Evolutionary conservation across 2,329 filamentous ascomycete genomes (phyloP).

Genomic region (Rhytidhysteron rufulum): DNA sequence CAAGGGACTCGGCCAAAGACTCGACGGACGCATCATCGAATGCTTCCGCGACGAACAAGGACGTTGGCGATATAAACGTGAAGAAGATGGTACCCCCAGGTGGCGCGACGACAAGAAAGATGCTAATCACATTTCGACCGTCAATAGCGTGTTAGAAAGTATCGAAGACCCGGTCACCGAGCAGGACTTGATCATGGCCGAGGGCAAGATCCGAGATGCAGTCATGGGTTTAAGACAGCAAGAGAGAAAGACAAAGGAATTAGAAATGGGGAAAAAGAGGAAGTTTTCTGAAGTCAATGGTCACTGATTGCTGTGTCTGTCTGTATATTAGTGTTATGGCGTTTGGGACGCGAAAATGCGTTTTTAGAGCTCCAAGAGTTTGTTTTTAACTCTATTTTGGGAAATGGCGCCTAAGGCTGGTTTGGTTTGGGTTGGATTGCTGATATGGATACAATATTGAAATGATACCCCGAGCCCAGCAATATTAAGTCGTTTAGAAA

Average conservation of each 20-base stretch:
- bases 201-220: conserved; percentile 67
- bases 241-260: conserved; percentile 15
- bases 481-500: no score
- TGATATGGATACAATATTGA: no score
- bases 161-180: conserved; percentile 83
- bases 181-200: conserved; percentile 69
- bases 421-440: no score
- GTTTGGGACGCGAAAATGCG: no score
- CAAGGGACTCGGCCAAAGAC: conserved; percentile 67
- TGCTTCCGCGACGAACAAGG: conserved; percentile 74
- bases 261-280: conserved; percentile 29
- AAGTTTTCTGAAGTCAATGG: conserved; percentile 23
- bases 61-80: conserved; percentile 69
- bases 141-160: conserved; percentile 82
- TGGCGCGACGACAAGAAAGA: conserved; percentile 91
- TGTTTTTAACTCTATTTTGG: no score
- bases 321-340: no score
- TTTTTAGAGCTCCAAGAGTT: no score
- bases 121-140: conserved; percentile 82
- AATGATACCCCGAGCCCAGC: no score
- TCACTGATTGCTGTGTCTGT: no score
- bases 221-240: conserved; percentile 64
- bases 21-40: conserved; percentile 88
- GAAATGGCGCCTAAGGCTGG: no score
- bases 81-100: conserved; percentile 56